These are phyloP conservation scores for Glebionis coronaria DNA, from an alignment of 129 eudicot species.

Conservation along the genomic window DNA sequence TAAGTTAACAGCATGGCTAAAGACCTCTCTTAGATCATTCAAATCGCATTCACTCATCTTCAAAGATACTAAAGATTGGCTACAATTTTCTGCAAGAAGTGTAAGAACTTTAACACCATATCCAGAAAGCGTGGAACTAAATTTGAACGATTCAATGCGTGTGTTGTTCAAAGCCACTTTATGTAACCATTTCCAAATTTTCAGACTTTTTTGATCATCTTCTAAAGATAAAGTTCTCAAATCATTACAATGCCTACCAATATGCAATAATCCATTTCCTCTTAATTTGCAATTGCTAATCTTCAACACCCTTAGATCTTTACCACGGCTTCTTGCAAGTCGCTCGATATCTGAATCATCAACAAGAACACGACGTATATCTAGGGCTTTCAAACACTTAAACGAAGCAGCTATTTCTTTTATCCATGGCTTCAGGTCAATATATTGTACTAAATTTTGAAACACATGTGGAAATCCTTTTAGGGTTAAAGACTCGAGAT, in stretches of 20 bases:
- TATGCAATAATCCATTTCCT: background rate
- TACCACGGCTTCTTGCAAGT: background rate
- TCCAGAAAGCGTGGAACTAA: background rate
- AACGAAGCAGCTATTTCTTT: background rate
- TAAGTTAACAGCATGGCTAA: too few relatives aligned
- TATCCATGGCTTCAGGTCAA: background rate
- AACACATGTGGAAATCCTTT: background rate
- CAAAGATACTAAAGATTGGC: background rate
- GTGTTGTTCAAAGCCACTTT: background rate
- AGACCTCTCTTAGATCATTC: too few relatives aligned
- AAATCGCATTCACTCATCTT: too few relatives aligned
- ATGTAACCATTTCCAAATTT: background rate
- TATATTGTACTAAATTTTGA: too few relatives aligned
- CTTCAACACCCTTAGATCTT: background rate
- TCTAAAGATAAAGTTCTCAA: background rate
- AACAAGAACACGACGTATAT: background rate
- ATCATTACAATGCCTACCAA: background rate
- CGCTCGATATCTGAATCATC: background rate
- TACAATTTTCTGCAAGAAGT: background rate
- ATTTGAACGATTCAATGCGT: background rate
- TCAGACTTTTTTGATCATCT: background rate
- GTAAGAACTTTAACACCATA: background rate
- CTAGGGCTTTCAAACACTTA: background rate
- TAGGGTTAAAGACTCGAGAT: background rate
- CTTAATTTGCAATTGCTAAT: background rate